Base-by-base conservation (phyloP, 164 flowering plant genomes). In the Umbilicus rupestris region DNA sequence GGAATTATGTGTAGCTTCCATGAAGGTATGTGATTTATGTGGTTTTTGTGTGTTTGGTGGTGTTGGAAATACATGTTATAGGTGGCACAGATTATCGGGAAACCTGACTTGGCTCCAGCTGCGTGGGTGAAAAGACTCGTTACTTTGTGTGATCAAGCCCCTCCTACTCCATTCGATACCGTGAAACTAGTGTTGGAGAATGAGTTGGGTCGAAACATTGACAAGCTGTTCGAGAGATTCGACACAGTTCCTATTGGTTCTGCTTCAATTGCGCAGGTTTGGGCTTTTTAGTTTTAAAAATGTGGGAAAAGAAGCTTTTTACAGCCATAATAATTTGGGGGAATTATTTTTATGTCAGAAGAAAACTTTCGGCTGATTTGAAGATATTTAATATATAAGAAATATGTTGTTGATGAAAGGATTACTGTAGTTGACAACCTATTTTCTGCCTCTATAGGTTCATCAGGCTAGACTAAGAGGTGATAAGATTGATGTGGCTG, bases 231-330 rank as follows among this genome's bases (percentile, higher is more conserved):
- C 74, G 98, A 94, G 75, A 78, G 78, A 70, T 81, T 94, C 78
- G 97, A 94, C 66, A 63, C 39, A 3, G 77, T 77, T 42, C 97
- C 97, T 66, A 76, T 94, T 70, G 98, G 97, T 58, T 94, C 98
- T 71, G 98, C 98, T 70, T 90, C 98, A 68, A 94, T 94, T 77
- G 98, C 98, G 39, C 98, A 94, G 98, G 98, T 90, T 71, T 15
- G 16, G 66, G 26, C 44, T 19, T 44, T 22, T 50, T 8, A 12
- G 5, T 3, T 20, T 14, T 15, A 22, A 50, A 50, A 50, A 7
- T 22, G n/a, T n/a, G n/a, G n/a, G n/a, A n/a, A n/a, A n/a, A n/a
- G n/a, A n/a, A 50, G 52, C 7, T 16, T 2, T 47, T 50, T 50
- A 35, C 8, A 22, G 28, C 17, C 1, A 19, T 10, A 15, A 15